Conservation (phyloP, 768 basidiomycete genomes). For the Suillus discolor region DNA sequence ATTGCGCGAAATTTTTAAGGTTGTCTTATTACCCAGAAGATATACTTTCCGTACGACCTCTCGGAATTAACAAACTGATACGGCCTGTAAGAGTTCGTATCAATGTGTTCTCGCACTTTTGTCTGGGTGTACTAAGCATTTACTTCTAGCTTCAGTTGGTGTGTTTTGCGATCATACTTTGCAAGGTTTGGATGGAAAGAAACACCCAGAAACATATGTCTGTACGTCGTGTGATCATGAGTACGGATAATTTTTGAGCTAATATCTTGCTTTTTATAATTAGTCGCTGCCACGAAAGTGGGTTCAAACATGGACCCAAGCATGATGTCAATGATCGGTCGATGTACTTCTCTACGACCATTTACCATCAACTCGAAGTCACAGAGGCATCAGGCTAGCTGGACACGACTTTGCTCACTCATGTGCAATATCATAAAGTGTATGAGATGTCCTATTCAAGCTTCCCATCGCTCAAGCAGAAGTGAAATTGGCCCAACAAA, state of each 20-base stretch:
- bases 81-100: neutral
- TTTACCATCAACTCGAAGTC: neutral
- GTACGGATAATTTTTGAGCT: neutral
- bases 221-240: neutral
- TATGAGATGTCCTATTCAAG: neutral
- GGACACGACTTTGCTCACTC: neutral
- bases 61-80: neutral
- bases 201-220: neutral
- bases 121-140: neutral
- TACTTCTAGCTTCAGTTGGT: neutral
- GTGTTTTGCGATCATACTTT: neutral
- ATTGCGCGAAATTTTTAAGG: too few species aligned
- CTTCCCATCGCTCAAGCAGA: neutral
- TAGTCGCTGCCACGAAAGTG: neutral
- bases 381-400: neutral
- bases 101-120: neutral
- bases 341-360: neutral
- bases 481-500: neutral
- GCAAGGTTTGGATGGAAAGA: neutral
- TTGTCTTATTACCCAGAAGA: too few species aligned
- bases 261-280: neutral
- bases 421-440: neutral
- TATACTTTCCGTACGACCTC: neutral
- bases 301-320: neutral
- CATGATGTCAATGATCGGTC: neutral